A percentile compares a stretch with the other conserved stretches of the same genome.
Conservation (phyloP, 2,329 filamentous ascomycete species). For the Claviceps paspali region DNA sequence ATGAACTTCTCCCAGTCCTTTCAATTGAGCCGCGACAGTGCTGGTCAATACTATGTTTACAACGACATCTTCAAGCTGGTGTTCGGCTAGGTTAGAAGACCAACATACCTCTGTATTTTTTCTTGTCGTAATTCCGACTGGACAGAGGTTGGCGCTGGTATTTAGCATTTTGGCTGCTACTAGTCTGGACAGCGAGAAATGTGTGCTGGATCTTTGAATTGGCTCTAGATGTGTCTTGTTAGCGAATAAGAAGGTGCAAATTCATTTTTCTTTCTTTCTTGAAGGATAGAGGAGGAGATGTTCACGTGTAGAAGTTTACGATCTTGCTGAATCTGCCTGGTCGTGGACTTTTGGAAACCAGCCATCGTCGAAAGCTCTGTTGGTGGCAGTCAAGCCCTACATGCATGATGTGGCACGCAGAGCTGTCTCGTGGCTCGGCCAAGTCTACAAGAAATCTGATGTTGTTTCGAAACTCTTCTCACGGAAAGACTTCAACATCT, state of each 20-base stretch:
- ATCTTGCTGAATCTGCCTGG: neutral
- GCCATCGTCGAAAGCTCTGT: neutral
- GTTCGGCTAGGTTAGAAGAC: constrained; percentile 39
- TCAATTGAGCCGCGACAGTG: constrained; percentile 57
- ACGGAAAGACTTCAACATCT: too few relatives aligned
- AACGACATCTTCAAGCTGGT: constrained; percentile 94
- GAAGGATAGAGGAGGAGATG: too few relatives aligned
- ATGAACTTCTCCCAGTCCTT: constrained; percentile 90
- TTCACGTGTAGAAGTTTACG: neutral
- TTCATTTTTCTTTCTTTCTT: neutral
- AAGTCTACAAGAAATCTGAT: neutral
- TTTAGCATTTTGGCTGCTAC: neutral
- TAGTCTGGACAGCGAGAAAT: neutral
- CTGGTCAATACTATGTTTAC: constrained; percentile 67
- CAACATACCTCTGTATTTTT: neutral
- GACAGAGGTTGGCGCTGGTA: neutral
- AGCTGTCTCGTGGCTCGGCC: neutral
- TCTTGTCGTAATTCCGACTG: neutral
- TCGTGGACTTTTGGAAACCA: neutral
- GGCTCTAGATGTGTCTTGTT: neutral
- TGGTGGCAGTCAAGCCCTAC: too few relatives aligned
- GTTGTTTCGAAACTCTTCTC: neutral
- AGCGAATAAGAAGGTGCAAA: constrained; percentile 3
- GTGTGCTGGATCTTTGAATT: neutral
- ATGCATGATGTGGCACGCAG: too few relatives aligned